Evolutionary conservation across 345 rosid genomes (phyloP), one percentile per base, ranked within the genome.

Genomic region (Gynandropsis gynandra): DNA sequence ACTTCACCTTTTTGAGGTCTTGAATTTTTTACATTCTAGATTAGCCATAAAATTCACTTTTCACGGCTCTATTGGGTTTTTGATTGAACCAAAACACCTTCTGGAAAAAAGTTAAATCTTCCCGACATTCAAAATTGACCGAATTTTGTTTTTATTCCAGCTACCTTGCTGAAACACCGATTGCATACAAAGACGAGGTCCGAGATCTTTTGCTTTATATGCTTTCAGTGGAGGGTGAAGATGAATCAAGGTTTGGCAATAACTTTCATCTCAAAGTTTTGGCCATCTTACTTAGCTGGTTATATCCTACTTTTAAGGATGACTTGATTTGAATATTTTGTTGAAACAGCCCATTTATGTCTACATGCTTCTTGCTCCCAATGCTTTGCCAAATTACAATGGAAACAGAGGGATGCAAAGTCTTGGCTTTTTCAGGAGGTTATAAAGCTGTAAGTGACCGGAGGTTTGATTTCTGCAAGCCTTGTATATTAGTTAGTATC

Each of bases 131-230:
- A 45, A 44, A 33, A 1, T 36, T 40, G 20, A 50, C 11, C 34
- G 40, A 52, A 41, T 1, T 4, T 12, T 41, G 33, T 59, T 9
- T 47, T 65, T 16, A 58, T 34, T 40, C 52, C 64, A 90, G 96
- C 63, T 90, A 82, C 76, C 96, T 90, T 63, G 98, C 98, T 50
- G 89, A 84, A 70, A 65, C 80, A 13, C 98, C 98, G 7, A 24
- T 66, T 57, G 93, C 96, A 15, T 80, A 80, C 68, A 69, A 74
- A 62, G 96, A 84, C 60, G 80, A 79, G 68, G 82, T 87, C 39
- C 54, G 34, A 60, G 82, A 80, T 48, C 83, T 87, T 61, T 68
- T 92, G 57, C 69, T 62, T 18, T 87, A 77, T 69, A 74, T 92
- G 96, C 77, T 92, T 54, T 68, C 80, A 39, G 64, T 87, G 64